Evolutionary conservation across 495 filamentous ascomycete species (phyloP), one percentile per base, ranked within the genome.

Genomic region (Hypoxylon lienhwacheense): DNA sequence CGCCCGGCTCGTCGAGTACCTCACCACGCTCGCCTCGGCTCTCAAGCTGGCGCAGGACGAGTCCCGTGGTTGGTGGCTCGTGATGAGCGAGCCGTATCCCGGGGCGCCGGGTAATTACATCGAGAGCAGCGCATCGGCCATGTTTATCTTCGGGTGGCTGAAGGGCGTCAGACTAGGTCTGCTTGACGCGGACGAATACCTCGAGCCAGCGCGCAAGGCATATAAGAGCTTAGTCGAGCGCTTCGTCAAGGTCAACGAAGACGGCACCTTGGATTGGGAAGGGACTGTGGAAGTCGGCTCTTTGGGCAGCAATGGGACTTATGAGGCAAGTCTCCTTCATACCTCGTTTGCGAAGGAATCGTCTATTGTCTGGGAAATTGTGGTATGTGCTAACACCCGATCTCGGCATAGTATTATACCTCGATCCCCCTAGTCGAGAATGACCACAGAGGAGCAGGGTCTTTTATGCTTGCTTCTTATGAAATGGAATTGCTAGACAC

Each of bases 31-130:
- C 3, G 72, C 77, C 7, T 53, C 61, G 6, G 75, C 70, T 1
- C 50, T 83, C 0, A 66, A 71, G 45, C 61, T 52, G 20, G 70
- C 72, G 12, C 76, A 76, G 40, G 79, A 84, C 32, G 47, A 53
- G 2, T 74, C 70, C 1, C 77, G 79, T 1, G 77, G 76, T n/a
- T 85, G 82, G 82, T 85, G 81, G 81, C 63, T 83, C 20, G 71
- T 83, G 11, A 78, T 85, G 77, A 72, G 69, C 33, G 64, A 70
- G 39, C 53, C 54, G 14, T 67, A 67, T 29, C 70, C 74, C 0
- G 75, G 74, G 0, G 60, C 56, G 4, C 43, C 72, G 41, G 77
- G 77, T 0, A 85, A 85, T 47, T 85, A 84, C 44, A 79, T 85
- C 46, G 81, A 85, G 66, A 77, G 75, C 32, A 82, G 78, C 42